Evolutionary conservation across 441 rosid genomes (phyloP), one percentile per base, ranked within the genome.

Genomic region (Corymbia citriodora): DNA sequence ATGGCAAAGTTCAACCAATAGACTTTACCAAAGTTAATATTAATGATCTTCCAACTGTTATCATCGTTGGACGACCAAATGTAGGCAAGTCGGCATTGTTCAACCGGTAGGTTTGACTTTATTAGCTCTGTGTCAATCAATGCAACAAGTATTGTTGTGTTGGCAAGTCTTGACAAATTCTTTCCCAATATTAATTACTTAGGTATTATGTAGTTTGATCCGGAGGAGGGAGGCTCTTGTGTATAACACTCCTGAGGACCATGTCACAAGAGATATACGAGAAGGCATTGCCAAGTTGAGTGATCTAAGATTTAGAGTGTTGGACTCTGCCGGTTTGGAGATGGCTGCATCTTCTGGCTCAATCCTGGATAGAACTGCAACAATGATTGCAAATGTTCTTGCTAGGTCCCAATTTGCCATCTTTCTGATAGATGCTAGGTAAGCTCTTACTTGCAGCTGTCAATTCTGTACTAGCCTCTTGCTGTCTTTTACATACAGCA

Each of bases 261-360:
- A 98, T 94, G 99, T 98, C 48, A 96, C 99, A 50, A 94, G 99
- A 85, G 99, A 98, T 93, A 95, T 97, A 81, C 93, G 99, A 93
- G 97, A 98, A 92, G 99, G 99, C 87, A 89, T 98, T 92, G 99
- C 99, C 25, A 98, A 97, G 92, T 90, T 98, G 93, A 97, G 95
- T 89, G 96, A 96, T 92, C 91, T 98, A 92, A 92, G 99, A 93
- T 97, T 98, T 79, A 96, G 89, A 81, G 99, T 96, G 16, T 92
- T 98, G 94, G 99, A 98, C 91, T 98, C 99, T 36, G 99, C 99
- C 92, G 99, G 99, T 89, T 94, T 97, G 59, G 99, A 98, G 94
- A 95, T 98, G 15, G 99, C 96, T 89, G 99, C 96, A 17, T 90
- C 97, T 90, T 94, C 99, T 0, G 98, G 98, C 87, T 96, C 99